Evolutionary conservation across 73 alveolate species (phyloP).

Genomic region (Symbiodinium pilosum): DNA sequence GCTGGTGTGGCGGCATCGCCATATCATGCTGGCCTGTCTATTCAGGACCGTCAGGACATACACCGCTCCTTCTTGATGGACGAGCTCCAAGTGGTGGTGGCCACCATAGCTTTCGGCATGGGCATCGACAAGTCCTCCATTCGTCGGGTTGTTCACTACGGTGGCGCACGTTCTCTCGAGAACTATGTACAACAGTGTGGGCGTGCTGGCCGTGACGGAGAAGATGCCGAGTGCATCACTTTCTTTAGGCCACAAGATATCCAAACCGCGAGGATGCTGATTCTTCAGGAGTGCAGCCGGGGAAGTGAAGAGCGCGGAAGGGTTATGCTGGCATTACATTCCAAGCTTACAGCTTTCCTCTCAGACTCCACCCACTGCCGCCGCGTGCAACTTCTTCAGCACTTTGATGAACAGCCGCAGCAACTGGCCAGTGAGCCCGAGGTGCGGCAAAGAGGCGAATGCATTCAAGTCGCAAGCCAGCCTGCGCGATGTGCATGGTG

Average conservation of each 20-base stretch:
- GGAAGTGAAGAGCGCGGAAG: not conserved
- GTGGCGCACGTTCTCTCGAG: constrained; percentile 98
- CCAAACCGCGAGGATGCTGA: not conserved
- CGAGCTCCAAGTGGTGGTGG: constrained; percentile 97
- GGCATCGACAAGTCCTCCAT: constrained; percentile 99
- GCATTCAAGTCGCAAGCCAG: not conserved
- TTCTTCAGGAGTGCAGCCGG: not conserved
- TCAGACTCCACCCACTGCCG: constrained; percentile 41
- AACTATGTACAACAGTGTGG: constrained; percentile 98
- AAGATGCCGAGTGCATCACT: constrained; percentile 97
- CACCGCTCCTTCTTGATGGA: not conserved
- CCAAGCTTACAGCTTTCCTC: not conserved
- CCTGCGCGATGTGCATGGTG: not conserved
- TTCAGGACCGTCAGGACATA: constrained; percentile 3
- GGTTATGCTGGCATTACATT: not conserved
- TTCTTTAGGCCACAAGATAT: constrained; percentile 95
- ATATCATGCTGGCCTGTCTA: constrained; percentile 40
- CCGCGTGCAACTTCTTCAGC: constrained; percentile 25
- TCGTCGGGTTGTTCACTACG: constrained; percentile 98
- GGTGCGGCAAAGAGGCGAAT: not conserved
- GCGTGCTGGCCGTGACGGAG: constrained; percentile 99
- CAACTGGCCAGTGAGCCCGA: not conserved
- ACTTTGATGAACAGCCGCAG: constrained; percentile 41
- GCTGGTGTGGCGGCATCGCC: constrained; percentile 17
- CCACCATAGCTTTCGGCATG: constrained; percentile 98